Evolutionary conservation across 2,329 filamentous ascomycete species (phyloP).

Genomic region (Atkinsonella hypoxylon): DNA sequence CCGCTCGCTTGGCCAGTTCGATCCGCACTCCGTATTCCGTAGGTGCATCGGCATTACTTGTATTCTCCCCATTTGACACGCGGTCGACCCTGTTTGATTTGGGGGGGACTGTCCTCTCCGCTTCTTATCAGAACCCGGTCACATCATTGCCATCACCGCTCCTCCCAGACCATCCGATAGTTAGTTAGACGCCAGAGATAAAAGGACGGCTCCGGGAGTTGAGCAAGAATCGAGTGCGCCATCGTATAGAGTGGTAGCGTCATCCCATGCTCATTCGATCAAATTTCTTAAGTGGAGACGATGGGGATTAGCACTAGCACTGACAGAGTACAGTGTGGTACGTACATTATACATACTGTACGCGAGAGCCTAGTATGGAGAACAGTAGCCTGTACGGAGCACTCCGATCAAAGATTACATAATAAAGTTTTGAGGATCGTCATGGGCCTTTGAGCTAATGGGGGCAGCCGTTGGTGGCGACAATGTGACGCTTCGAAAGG

Average conservation of each 20-base stretch:
- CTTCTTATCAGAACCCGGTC: not conserved
- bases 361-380: too few relatives aligned
- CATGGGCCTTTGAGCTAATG: not conserved
- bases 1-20: not conserved
- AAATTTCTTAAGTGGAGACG: too few relatives aligned
- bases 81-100: not conserved
- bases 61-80: not conserved
- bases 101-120: not conserved
- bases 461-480: slow-evolving; percentile 1
- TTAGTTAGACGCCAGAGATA: not conserved
- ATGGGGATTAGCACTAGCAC: too few relatives aligned
- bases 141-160: not conserved
- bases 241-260: slow-evolving; percentile 10
- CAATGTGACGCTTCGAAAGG: not conserved
- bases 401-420: too few relatives aligned
- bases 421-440: not conserved
- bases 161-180: not conserved
- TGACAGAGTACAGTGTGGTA: not conserved
- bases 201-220: not conserved
- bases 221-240: not conserved
- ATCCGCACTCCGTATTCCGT: too few relatives aligned
- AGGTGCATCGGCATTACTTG: too few relatives aligned
- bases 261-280: slow-evolving; percentile 7
- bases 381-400: too few relatives aligned
- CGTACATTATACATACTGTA: too few relatives aligned